Base-by-base conservation (phyloP, 2,329 filamentous ascomycete species). In the Fusarium sp. region DNA sequence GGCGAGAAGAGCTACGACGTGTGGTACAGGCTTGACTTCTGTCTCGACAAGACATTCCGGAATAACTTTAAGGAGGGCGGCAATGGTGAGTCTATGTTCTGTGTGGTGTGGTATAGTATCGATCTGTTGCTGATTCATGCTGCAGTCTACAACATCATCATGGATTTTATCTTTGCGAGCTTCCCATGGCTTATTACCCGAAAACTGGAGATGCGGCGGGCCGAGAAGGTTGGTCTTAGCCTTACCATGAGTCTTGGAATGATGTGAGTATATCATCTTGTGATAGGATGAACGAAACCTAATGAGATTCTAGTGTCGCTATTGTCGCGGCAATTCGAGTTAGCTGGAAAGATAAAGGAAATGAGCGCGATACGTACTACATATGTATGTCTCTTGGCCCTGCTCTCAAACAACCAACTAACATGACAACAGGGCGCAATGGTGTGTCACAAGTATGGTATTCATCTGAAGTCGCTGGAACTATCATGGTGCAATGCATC, bases 401-500 rank as follows among this genome's bases (percentile, higher is more conserved):
- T 11, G 5, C n/a, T 5, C 7, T 1, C 7, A 2, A 1, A 26
- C 13, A 10, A 12, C 5, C 35, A 9, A 26, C 46, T 43, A 11
- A 51, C 35, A 22, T 1, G 1, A 8, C 19, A 6, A 1, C 15
- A 71, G 69, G 69, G 69, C 69, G 69, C 12, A 71, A 71, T 11
- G 69, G 65, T 10, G 46, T 71, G 53, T 71, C 69, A 1, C 69
- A 71, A 43, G 19, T 71, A 29, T 71, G 69, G 69, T 79, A 83
- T 70, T 82, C 80, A 0, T 81, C 81, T 13, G 82, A 85, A 70
- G 75, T 84, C 49, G 77, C 80, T 8, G 81, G 82, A 49, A 84
- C 82, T 25, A 83, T 85, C 61, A 83, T 85, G 39, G 82, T 84
- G 5, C 82, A 84, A 63, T 84, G 80, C 57, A 79, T 85, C 3